Evolutionary conservation across 352 stramenopile genomes (phyloP), one percentile per base, ranked within the genome.

Genomic region (Blastocystis hominis): DNA sequence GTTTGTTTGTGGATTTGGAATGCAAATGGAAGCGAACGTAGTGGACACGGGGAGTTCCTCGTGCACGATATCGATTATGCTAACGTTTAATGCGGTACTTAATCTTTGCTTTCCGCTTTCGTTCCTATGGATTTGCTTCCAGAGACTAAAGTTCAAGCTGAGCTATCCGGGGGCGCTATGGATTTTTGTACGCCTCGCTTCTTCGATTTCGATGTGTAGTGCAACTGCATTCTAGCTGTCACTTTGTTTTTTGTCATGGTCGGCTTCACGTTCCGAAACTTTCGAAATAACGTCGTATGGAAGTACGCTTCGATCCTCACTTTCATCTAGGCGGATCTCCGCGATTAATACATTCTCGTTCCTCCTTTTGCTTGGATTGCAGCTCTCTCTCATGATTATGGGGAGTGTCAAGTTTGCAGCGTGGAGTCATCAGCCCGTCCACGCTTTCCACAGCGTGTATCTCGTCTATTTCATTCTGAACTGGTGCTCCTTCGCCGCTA

Each of bases 51-150:
- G 62, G 40, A 30, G 72, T 20, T 53, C 50, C 0, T 68, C 72
- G 13, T 84, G 50, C 9, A 24, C 68, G 6, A 84, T 84, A 40
- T 84, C 72, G 36, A 5, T 84, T 2, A 56, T 84, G 56, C 34
- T 84, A 30, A 84, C 72, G 53, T 84, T 84, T 68, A 84, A 84
- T 40, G 44, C 72, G 20, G 55, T 84, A 24, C 6, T 84, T 1
- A 84, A 84, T 47, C 38, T 84, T 10, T 30, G 72, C 50, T 44
- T 20, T 53, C 72, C 72, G 1, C 24, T 84, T 20, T 24, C 72
- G 15, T 66, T 84, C 47, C 72, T 66, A 7, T 66, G 46, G 44
- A 84, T 84, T 9, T 84, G 72, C 44, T 84, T 66, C 68, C 17
- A 68, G 6, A 64, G 42, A 42, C 44, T 84, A 15, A 64, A 50